These are phyloP conservation scores for Hyaloscypha bicolor DNA, from an alignment of 495 filamentous ascomycete species.

Conservation along the genomic window DNA sequence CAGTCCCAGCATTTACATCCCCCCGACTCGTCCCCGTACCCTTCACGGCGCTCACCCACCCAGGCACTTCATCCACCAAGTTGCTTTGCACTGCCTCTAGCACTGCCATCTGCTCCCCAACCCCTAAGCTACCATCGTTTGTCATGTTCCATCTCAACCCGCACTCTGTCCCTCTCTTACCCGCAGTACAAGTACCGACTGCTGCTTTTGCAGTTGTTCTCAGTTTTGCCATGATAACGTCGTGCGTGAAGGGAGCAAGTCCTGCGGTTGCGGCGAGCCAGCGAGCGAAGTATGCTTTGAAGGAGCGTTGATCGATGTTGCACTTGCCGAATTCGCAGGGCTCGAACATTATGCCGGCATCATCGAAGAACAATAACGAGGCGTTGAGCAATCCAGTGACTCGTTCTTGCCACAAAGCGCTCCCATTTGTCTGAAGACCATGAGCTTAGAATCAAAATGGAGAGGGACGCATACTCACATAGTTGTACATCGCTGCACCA, in stretches of 20 bases:
- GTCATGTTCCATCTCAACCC: constrained; percentile 68
- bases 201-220: constrained; percentile 65
- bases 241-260: constrained; percentile 67
- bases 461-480: constrained; percentile 40
- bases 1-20: constrained; percentile 65
- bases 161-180: constrained; percentile 57
- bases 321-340: constrained; percentile 69
- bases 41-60: constrained; percentile 26
- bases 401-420: constrained; percentile 55
- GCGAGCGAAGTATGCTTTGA: constrained; percentile 88
- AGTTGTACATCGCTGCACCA: constrained; percentile 72
- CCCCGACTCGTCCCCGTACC: constrained; percentile 75
- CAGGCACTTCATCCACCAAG: constrained; percentile 41
- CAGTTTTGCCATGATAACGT: constrained; percentile 62
- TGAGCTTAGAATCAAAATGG: neutral
- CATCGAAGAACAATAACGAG: constrained; percentile 54
- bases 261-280: constrained; percentile 74
- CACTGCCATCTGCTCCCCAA: constrained; percentile 72
- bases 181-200: constrained; percentile 68
- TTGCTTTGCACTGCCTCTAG: constrained; percentile 67
- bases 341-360: constrained; percentile 63
- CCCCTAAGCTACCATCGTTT: constrained; percentile 60
- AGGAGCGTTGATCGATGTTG: constrained; percentile 77
- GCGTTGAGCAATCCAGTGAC: constrained; percentile 54
- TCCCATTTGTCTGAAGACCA: constrained; percentile 44